Base-by-base conservation (phyloP, 805 yeast species). In the Blastobotrys peoriensis region DNA sequence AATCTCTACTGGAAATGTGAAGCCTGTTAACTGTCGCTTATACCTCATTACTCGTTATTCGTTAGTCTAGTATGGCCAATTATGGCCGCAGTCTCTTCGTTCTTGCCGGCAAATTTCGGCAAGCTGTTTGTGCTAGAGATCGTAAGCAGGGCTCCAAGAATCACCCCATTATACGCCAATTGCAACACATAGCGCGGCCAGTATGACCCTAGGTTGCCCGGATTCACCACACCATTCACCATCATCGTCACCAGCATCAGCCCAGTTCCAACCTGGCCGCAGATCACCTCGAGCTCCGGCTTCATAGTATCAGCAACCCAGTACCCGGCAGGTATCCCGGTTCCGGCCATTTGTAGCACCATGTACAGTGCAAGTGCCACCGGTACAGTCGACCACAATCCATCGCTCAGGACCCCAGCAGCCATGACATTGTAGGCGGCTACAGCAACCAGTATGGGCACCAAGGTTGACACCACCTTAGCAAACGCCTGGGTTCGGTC, bases 21-120 rank as follows among this genome's bases (percentile, higher is more conserved):
- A n/a, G n/a, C n/a, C n/a, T n/a, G n/a, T n/a, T n/a, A n/a, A n/a
- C n/a, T n/a, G n/a, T n/a, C n/a, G n/a, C n/a, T n/a, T n/a, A n/a
- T n/a, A n/a, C n/a, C n/a, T n/a, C n/a, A n/a, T n/a, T n/a, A n/a
- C n/a, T n/a, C n/a, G n/a, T n/a, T n/a, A n/a, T n/a, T n/a, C n/a
- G n/a, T n/a, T n/a, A n/a, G n/a, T n/a, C n/a, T n/a, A n/a, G n/a
- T n/a, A n/a, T n/a, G 43, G 18, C 48, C 72, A 44, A 71, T 76
- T 43, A 55, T 51, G 16, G 60, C 63, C 44, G 58, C 61, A 64
- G 64, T 54, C 70, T 70, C 48, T 63, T 71, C 48, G 60, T 83
- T 82, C 52, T 81, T 79, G 55, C n/a, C n/a, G n/a, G 30, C 30
- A 25, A 13, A 8, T 8, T 13, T 25, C 30, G 13, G 13, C 30